These are phyloP conservation scores for Kernera saxatilis DNA, from an alignment of 345 rosid species.

Conservation along the genomic window DNA sequence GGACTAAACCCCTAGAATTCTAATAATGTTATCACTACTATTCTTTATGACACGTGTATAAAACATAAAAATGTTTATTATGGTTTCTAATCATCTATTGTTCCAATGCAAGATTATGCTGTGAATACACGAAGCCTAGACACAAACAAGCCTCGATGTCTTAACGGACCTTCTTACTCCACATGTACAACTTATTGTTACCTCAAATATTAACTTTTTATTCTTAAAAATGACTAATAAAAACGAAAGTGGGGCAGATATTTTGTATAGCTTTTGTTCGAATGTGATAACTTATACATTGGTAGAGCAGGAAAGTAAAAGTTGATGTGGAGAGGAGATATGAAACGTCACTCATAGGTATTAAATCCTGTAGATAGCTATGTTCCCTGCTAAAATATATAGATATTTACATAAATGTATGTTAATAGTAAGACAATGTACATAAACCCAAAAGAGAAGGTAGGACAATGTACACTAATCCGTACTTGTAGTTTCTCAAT, in stretches of 20 bases:
- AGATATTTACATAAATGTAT: background rate
- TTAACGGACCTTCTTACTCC: background rate
- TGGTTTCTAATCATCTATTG: background rate
- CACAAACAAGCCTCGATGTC: constrained; percentile 9
- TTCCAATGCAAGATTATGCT: background rate
- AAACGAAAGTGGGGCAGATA: background rate
- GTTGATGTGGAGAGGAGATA: constrained; percentile 14
- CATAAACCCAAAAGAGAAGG: background rate
- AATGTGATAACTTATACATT: background rate
- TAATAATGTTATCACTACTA: background rate
- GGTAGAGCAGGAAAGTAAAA: background rate
- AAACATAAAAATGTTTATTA: background rate
- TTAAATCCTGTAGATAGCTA: constrained; percentile 1
- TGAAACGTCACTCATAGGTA: constrained; percentile 12
- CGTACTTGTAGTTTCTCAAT: constrained; percentile 27
- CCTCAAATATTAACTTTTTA: background rate
- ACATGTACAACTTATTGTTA: constrained; percentile 2
- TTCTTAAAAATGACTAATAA: background rate
- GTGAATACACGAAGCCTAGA: constrained; percentile 2
- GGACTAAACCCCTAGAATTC: background rate
- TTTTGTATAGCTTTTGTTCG: background rate
- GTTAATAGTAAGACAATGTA: constrained; percentile 4
- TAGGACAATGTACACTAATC: constrained; percentile 23
- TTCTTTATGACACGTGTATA: background rate
- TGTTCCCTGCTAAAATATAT: background rate